Base-by-base conservation (phyloP, 2,329 filamentous ascomycete genomes). In the Macrophomina tecta region DNA sequence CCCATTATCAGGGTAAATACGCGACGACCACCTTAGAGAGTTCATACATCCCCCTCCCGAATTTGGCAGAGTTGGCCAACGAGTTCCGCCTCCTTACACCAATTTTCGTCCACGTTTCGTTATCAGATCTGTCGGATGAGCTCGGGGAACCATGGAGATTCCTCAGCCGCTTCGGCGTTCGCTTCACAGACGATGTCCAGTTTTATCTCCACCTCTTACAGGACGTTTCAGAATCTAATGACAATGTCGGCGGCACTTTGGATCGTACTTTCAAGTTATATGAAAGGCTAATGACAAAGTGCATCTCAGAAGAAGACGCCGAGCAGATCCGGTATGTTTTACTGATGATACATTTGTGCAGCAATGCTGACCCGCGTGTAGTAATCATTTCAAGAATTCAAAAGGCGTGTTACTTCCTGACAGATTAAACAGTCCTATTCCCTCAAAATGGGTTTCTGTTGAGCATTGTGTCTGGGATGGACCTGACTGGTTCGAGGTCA, bases 391-490 rank as follows among this genome's bases (percentile, higher is more conserved):
- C 28, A 16, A 52, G 1, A 1, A 34, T 28, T 8, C 28, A 1
- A 4, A 1, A 36, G 7, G 5, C 2, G 28, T 16, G 28, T 34
- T 34, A n/a, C 32, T 7, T 30, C 49, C 5, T 32, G 28, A 12
- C 30, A n/a, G 16, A 5, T 12, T 5, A 45, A 14, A 23, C 23
- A 23, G 23, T 23, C 23, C 1, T 4, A 3, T 12, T 5, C 34
- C n/a, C 11, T 14, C 53, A 5, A 38, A n/a, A 11, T 58, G 53
- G 53, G 14, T 23, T 1, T 30, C 36, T 23, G 4, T 42, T 1
- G 34, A 58, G 8, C 1, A 32, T 9, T 60, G 55, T 46, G 36
- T 60, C 12, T 60, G 55, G 55, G 55, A 60, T 45, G 55, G 55
- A 14, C 38, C 18, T 14, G 55, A 60, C 9, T 60, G 55, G 55